Percentiles rank a stretch among this genome's conserved stretches.
These are phyloP conservation scores for Brettanomyces nanus DNA, from an alignment of 805 yeast genomes.

Conservation along the genomic window DNA sequence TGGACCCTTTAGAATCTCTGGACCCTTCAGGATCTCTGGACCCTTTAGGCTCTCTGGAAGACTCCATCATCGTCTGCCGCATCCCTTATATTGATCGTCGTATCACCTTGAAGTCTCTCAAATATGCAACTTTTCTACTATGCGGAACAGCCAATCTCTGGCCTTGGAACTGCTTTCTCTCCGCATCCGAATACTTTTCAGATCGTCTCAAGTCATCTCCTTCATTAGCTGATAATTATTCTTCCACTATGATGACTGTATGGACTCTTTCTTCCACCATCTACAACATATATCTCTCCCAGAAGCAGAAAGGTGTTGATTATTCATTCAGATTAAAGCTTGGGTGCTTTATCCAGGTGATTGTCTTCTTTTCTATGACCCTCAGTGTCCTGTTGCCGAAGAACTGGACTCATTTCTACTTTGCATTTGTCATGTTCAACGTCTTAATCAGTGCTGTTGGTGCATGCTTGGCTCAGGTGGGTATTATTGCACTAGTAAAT, in stretches of 20 bases:
- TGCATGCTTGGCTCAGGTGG: conserved; percentile 80
- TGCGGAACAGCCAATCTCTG: conserved; percentile 79
- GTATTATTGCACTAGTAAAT: conserved; percentile 80
- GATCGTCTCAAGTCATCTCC: conserved; percentile 48
- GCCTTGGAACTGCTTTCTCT: conserved; percentile 94
- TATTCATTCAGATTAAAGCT: conserved; percentile 46
- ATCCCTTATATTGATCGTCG: conserved; percentile 11
- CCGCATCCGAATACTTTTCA: conserved; percentile 77
- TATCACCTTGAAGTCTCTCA: conserved; percentile 18
- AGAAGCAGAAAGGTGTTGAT: conserved; percentile 52
- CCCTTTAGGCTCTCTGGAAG: too few species aligned
- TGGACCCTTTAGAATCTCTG: too few species aligned
- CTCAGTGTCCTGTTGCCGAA: conserved; percentile 28
- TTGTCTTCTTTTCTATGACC: conserved; percentile 52
- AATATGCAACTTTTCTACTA: conserved; percentile 52
- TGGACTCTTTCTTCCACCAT: conserved; percentile 63
- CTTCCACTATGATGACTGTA: conserved; percentile 83
- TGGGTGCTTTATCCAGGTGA: conserved; percentile 54
- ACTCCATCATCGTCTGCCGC: background rate
- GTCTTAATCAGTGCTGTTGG: conserved; percentile 65
- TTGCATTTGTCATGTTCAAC: conserved; percentile 47
- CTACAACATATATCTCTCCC: conserved; percentile 55
- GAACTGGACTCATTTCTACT: conserved; percentile 33
- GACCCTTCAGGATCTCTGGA: too few species aligned
- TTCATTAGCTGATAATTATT: conserved; percentile 46